Base-by-base conservation (phyloP, 1,284 basidiomycete genomes). In the Leccinum solheimii region DNA sequence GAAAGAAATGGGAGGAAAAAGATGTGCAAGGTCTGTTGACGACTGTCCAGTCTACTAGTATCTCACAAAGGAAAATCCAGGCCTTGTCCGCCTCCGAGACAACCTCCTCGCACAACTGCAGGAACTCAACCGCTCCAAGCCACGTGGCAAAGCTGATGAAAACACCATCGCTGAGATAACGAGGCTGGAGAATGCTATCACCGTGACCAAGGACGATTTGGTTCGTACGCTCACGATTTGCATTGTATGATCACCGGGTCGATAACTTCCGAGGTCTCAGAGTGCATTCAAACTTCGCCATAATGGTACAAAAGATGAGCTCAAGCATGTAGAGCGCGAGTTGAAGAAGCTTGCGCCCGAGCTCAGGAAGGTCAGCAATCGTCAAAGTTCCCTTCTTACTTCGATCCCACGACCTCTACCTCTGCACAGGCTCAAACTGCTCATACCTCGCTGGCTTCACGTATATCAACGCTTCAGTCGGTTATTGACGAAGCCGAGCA, bases 1-100 rank as follows among this genome's bases (percentile, higher is more conserved):
- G 84, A 55, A 90, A 92, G 76, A 93, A 93, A 71, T 98, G 95
- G 90, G 94, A 96, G 62, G 96, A 98, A 73, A 91, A 90, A 66
- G 95, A 98, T 68, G 84, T 98, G 3, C 88, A 94, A 76, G 91
- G 94, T 90, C 58, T 50, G 68, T 59, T 48, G 11, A 3, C 45
- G 3, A 19, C 48, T 55, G 48, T 36, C 54, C 49, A 21, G 40
- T 30, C n/a, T 38, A 59, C n/a, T 36, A 14, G 21, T 34, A 21
- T 19, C 50, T 32, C 30, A 65, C 43, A 2, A 52, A 60, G 19
- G 36, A 16, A 53, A 27, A 49, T 51, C 6, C 61, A 94, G 92
- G 86, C 48, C 81, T 97, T 32, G 83, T 86, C 52, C 86, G 88
- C 56, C 80, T 82, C 16, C 85, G 91, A 62, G 94, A 97, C 68